phyloP scores from a whole-genome alignment of 2,329 filamentous ascomycete species.

The Amesomyces nigricolor region DNA sequence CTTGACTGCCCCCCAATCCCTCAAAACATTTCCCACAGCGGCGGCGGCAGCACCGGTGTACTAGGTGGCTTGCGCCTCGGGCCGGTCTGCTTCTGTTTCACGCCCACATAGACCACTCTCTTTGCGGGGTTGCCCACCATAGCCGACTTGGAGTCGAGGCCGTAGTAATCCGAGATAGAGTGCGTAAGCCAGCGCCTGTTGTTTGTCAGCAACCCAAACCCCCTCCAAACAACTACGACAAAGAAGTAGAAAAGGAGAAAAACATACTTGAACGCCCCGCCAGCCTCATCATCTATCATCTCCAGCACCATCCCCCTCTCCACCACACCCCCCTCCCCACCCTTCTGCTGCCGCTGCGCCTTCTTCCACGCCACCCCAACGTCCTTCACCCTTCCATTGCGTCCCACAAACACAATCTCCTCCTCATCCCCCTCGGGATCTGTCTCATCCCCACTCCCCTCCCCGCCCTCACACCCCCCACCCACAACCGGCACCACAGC shows the following conservation, averaged over 20 bases:
- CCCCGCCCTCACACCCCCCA: slow-evolving; percentile 3
- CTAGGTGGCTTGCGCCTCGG: slow-evolving; percentile 23
- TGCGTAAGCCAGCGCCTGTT: slow-evolving; percentile 84
- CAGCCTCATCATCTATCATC: slow-evolving; percentile 66
- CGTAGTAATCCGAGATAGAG: slow-evolving; percentile 88
- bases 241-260: background rate
- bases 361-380: slow-evolving; percentile 40
- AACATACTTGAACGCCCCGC: slow-evolving; percentile 74
- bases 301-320: slow-evolving; percentile 71
- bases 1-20: background rate
- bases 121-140: slow-evolving; percentile 64
- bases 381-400: slow-evolving; percentile 52
- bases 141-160: slow-evolving; percentile 75
- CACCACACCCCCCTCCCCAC: slow-evolving; percentile 55
- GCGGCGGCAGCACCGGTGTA: slow-evolving; percentile 46
- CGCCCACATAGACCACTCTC: slow-evolving; percentile 76
- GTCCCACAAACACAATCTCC: slow-evolving; percentile 55
- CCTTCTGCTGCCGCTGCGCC: slow-evolving; percentile 42
- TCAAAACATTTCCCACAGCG: slow-evolving; percentile 55
- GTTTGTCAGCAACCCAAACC: slow-evolving; percentile 16
- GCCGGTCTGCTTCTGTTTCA: slow-evolving; percentile 44
- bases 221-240: background rate
- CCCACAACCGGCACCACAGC: slow-evolving; percentile 6
- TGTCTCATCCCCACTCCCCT: slow-evolving; percentile 33
- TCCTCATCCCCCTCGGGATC: slow-evolving; percentile 58